Evolutionary conservation across 257 asterid genomes (phyloP).

Genomic region (Sherardia arvensis): DNA sequence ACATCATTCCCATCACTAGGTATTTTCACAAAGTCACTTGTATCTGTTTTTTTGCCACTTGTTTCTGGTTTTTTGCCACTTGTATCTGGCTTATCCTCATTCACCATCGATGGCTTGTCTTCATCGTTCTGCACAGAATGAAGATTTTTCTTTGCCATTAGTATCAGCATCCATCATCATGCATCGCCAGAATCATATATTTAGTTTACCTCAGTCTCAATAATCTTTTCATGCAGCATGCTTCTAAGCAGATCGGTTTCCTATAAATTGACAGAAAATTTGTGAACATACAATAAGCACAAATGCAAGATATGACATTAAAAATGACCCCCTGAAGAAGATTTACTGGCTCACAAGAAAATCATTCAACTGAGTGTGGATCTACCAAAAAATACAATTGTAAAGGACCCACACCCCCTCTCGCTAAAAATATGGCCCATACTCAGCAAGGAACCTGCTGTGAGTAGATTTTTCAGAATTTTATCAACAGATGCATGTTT

Average conservation of each 20-base stretch:
- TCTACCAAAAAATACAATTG: background rate
- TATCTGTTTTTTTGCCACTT: constrained; percentile 11
- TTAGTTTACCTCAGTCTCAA: constrained; percentile 27
- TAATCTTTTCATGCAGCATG: constrained; percentile 31
- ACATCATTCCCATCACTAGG: constrained; percentile 38
- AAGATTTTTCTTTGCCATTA: background rate
- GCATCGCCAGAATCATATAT: background rate
- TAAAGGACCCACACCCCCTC: background rate
- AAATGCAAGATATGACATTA: background rate
- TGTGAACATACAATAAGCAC: background rate
- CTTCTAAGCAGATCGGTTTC: constrained; percentile 40
- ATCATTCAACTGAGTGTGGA: background rate
- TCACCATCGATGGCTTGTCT: constrained; percentile 15
- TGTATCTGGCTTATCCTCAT: constrained; percentile 13
- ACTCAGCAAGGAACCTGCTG: background rate
- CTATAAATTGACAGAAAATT: constrained; percentile 17
- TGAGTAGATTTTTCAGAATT: background rate
- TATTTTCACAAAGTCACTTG: constrained; percentile 29
- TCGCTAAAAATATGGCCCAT: background rate
- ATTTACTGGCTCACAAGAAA: background rate
- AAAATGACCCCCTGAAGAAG: too few relatives aligned
- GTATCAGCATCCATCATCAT: background rate
- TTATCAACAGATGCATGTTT: background rate
- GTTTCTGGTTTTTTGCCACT: constrained; percentile 15
- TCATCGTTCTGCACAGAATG: constrained; percentile 21